phyloP scores from a whole-genome alignment of 805 yeast genomes.

The Wickerhamiella nectarea region DNA sequence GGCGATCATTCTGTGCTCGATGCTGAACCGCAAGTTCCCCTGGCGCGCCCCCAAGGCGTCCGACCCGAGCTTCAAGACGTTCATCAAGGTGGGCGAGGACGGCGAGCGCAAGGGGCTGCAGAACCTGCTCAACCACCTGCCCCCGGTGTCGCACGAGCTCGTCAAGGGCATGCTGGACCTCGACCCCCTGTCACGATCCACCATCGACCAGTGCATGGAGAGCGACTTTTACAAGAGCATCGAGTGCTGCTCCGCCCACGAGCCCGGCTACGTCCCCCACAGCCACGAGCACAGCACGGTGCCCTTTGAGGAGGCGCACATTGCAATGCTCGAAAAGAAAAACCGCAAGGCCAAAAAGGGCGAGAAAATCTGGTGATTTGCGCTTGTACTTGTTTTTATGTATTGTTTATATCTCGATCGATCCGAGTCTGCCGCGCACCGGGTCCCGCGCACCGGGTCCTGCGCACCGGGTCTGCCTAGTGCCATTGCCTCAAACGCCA shows the following conservation, averaged over 20 bases:
- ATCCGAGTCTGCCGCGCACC: no score
- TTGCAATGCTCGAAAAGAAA: slow-evolving; percentile 80
- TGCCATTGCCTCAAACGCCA: background rate
- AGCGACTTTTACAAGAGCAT: slow-evolving; percentile 48
- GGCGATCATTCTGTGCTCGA: slow-evolving; percentile 83
- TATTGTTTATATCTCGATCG: background rate
- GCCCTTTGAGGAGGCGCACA: slow-evolving; percentile 88
- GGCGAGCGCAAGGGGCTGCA: slow-evolving; percentile 41
- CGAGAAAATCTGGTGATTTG: slow-evolving; percentile 28
- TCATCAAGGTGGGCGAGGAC: slow-evolving; percentile 31
- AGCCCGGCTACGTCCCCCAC: slow-evolving; percentile 28
- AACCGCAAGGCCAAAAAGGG: slow-evolving; percentile 39
- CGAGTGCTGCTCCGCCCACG: slow-evolving; percentile 51
- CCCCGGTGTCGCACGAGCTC: slow-evolving; percentile 49
- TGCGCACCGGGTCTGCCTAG: background rate
- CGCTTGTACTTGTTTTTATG: background rate
- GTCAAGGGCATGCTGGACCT: slow-evolving; percentile 55
- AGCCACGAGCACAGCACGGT: slow-evolving; percentile 72
- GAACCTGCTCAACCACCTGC: slow-evolving; percentile 54
- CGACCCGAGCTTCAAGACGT: slow-evolving; percentile 72
- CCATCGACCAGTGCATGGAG: slow-evolving; percentile 41
- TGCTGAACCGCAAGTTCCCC: slow-evolving; percentile 83
- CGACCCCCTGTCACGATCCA: slow-evolving; percentile 44
- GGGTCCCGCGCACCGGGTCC: no score
- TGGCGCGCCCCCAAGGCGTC: slow-evolving; percentile 82